A percentile compares a stretch with the other conserved stretches of the same genome.
Evolutionary conservation across 257 asterid species (phyloP).

Genomic region (Henckelia pumila): DNA sequence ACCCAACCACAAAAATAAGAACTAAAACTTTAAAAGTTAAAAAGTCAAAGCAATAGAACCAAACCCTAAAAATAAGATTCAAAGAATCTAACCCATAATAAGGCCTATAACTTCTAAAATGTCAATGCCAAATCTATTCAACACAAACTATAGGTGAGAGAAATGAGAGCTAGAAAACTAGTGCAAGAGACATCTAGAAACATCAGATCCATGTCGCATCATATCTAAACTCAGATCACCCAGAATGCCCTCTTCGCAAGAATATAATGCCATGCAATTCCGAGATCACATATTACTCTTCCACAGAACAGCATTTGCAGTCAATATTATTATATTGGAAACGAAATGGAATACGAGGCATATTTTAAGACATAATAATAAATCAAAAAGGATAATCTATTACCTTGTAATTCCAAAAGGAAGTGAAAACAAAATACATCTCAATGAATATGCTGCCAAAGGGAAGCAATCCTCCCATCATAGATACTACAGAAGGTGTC

Average conservation of each 20-base stretch:
- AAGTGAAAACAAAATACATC: slow-evolving; percentile 71
- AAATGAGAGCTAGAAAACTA: background rate
- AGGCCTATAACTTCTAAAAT: background rate
- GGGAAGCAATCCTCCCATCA: slow-evolving; percentile 73
- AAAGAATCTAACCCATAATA: background rate
- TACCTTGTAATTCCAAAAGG: slow-evolving; percentile 81
- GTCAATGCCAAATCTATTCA: background rate
- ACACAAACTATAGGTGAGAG: background rate
- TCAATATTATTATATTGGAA: background rate
- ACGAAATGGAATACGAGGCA: background rate
- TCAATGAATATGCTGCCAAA: slow-evolving; percentile 70
- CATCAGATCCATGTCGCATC: background rate
- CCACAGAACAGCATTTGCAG: background rate
- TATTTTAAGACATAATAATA: background rate
- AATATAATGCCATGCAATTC: background rate
- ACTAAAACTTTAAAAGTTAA: background rate
- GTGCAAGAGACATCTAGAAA: background rate
- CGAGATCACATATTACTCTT: background rate
- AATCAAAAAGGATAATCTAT: background rate
- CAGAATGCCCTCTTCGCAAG: background rate
- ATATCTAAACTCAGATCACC: background rate
- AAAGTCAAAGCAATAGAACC: background rate
- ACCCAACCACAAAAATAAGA: background rate
- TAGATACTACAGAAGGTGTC: slow-evolving; percentile 54
- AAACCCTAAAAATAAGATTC: background rate